These are phyloP conservation scores for Pseudozyma hubeiensis DNA, from an alignment of 1,284 basidiomycete genomes.

Conservation along the genomic window DNA sequence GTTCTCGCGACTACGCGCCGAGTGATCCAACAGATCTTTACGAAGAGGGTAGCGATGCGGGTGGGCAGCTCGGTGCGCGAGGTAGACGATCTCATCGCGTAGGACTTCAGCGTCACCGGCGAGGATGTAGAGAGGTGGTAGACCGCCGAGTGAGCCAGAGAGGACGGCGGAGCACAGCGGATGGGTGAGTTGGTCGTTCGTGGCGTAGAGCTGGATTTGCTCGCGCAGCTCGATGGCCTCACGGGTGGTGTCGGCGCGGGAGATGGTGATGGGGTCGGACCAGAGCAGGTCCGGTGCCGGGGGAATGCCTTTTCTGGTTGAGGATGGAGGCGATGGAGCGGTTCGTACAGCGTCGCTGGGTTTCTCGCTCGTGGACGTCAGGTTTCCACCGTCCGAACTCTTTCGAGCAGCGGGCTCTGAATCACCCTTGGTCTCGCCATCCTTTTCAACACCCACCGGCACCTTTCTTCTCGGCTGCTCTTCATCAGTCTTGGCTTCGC, in stretches of 20 bases:
- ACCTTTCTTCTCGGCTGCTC: conserved; percentile 29
- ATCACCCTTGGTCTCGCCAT: conserved; percentile 7
- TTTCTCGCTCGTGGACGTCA: background rate
- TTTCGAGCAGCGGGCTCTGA: conserved; percentile 30
- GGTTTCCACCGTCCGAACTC: conserved; percentile 23
- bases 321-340: background rate
- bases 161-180: conserved; percentile 85
- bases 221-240: conserved; percentile 47
- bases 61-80: conserved; percentile 88
- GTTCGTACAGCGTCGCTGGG: background rate
- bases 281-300: conserved; percentile 47
- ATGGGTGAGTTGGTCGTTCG: conserved; percentile 83
- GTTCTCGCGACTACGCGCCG: conserved; percentile 68
- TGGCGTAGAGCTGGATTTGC: conserved; percentile 90
- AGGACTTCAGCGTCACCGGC: conserved; percentile 89
- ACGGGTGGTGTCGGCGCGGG: conserved; percentile 21
- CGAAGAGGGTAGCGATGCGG: conserved; percentile 80
- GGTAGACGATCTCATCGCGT: conserved; percentile 84
- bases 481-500: background rate
- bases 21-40: conserved; percentile 73
- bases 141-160: conserved; percentile 83
- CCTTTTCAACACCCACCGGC: conserved; percentile 29
- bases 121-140: conserved; percentile 87
- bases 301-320: conserved; percentile 23
- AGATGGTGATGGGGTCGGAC: conserved; percentile 50